Evolutionary conservation across 1,284 basidiomycete genomes (phyloP), one percentile per base, ranked within the genome.

Genomic region (Apiotrichum brassicae): DNA sequence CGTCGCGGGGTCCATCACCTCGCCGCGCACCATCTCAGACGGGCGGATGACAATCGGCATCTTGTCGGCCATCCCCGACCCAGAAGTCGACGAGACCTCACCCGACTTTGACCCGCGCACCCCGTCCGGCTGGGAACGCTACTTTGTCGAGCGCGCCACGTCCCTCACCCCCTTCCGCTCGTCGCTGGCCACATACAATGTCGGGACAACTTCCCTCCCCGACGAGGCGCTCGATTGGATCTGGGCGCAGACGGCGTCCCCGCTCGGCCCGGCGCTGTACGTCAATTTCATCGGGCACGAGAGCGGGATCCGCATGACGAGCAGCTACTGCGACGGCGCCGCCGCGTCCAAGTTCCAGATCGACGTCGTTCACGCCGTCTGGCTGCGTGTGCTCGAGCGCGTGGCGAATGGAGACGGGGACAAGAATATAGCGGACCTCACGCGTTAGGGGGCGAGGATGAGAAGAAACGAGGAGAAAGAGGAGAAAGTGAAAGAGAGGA

Each of bases 71-170:
- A 45, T 70, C 14, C 68, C 68, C 2, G 62, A 68, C 46, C 40
- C 32, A 18, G 12, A 28, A 24, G 25, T 42, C 32, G 39, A 46
- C 32, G 8, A 32, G 4, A 23, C 14, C 13, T 34, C 48, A 24
- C 37, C 48, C 14, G 48, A 50, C 33, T 50, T 45, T 16, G 62
- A 63, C 39, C 49, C 56, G 2, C 48, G 41, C 11, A 50, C 57
- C 5, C 58, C 62, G 13, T 68, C 66, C 14, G 61, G 57, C 8
- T 70, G 66, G 66, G 64, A 68, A 48, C 44, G 59, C 11, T 65
- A 59, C 53, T 61, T 65, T 40, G 39, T 52, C 22, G 43, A 54
- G 14, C 50, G 59, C 26, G 39, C 57, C 9, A 43, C 51, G 13
- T 44, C 48, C 3, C 26, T 45, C 3, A 43, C 37, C 3, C 59